phyloP scores from a whole-genome alignment of 164 flowering plant species.

The Protea cynaroides region DNA sequence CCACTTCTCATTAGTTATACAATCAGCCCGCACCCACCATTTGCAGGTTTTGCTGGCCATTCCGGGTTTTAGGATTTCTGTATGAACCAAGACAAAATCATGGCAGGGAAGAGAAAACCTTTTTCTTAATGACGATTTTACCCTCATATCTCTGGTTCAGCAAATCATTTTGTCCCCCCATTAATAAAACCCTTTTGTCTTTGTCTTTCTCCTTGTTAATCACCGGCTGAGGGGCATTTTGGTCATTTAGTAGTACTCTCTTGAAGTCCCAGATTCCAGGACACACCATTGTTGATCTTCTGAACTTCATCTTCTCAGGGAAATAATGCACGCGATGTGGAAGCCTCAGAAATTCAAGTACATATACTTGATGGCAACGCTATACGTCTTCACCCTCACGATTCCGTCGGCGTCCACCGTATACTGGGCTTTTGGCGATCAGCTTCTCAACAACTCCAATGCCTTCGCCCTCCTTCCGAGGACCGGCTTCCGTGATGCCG shows the following conservation, averaged over 20 bases:
- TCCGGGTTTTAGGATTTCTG: slow-evolving; percentile 20
- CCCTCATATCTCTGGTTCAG: background rate
- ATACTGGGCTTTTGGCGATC: slow-evolving; percentile 90
- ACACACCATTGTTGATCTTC: too few species aligned
- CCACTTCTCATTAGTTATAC: too few species aligned
- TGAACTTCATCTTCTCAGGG: slow-evolving; percentile 27
- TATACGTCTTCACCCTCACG: slow-evolving; percentile 84
- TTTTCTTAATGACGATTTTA: background rate
- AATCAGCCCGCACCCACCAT: slow-evolving; percentile 5
- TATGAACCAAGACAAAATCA: slow-evolving; percentile 21
- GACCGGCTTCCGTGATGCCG: slow-evolving; percentile 65
- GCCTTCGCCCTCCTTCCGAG: slow-evolving; percentile 90
- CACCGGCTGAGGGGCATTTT: too few species aligned
- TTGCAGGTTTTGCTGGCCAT: slow-evolving; percentile 51
- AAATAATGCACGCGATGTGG: slow-evolving; percentile 93
- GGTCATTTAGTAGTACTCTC: too few species aligned
- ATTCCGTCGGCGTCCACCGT: slow-evolving; percentile 79
- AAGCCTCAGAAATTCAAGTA: slow-evolving; percentile 82
- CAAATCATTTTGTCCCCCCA: too few species aligned
- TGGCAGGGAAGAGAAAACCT: slow-evolving; percentile 1
- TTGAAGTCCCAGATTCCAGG: too few species aligned
- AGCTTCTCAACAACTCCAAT: slow-evolving; percentile 76
- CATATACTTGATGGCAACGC: slow-evolving; percentile 69
- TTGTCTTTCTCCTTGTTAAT: too few species aligned
- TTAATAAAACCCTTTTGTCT: too few species aligned